Conservation (phyloP, 2,329 filamentous ascomycete genomes). For the Sporothrix globosa region DNA sequence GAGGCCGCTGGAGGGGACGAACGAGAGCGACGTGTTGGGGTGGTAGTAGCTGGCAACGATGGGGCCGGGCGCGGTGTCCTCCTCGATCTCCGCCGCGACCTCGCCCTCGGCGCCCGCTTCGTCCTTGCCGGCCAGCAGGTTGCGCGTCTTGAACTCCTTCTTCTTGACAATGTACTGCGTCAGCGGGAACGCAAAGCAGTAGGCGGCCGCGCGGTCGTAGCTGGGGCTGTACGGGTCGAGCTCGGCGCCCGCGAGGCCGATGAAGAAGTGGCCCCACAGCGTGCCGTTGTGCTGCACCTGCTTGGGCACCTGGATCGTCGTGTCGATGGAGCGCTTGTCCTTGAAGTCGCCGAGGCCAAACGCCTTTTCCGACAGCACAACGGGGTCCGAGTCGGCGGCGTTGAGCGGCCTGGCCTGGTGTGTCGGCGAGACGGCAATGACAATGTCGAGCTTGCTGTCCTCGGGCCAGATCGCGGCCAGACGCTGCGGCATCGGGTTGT, state of each 20-base stretch:
- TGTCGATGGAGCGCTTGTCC: conserved; percentile 76
- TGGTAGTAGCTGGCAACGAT: conserved; percentile 87
- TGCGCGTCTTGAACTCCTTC: conserved; percentile 84
- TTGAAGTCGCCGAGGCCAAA: conserved; percentile 80
- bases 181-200: conserved; percentile 81
- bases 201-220: conserved; percentile 76
- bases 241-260: conserved; percentile 73
- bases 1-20: conserved; percentile 78
- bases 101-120: conserved; percentile 57
- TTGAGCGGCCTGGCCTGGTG: conserved; percentile 69
- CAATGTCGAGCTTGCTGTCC: conserved; percentile 77
- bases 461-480: conserved; percentile 87
- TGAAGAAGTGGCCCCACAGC: conserved; percentile 91
- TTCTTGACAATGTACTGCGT: conserved; percentile 92
- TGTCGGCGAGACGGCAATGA: conserved; percentile 80
- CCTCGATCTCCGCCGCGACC: conserved; percentile 48
- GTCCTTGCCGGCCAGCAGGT: conserved; percentile 67
- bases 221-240: conserved; percentile 73
- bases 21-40: conserved; percentile 86
- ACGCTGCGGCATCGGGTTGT: conserved; percentile 67
- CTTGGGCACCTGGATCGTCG: conserved; percentile 74
- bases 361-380: conserved; percentile 77
- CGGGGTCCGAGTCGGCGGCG: conserved; percentile 64
- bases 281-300: conserved; percentile 90
- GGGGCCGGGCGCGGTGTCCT: conserved; percentile 53